Percentiles rank a stretch among this genome's conserved stretches.
phyloP scores from a whole-genome alignment of 2,329 filamentous ascomycete genomes.

The Trichoderma lentiforme region DNA sequence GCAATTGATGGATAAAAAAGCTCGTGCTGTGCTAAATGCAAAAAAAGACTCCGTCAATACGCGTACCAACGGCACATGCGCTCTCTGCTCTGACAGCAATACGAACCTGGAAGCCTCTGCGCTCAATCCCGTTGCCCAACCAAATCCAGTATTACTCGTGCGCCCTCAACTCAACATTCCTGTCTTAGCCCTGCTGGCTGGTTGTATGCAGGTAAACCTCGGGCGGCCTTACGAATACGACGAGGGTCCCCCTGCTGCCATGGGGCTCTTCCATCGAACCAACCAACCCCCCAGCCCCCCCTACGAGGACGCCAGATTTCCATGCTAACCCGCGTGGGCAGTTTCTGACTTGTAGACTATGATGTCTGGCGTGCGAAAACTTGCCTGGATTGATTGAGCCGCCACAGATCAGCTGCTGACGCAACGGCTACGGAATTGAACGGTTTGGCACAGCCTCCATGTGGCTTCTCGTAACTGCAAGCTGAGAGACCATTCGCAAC shows the following conservation, averaged over 20 bases:
- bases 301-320: background rate
- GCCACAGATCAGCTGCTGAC: slow-evolving; percentile 16
- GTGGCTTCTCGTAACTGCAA: background rate
- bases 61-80: background rate
- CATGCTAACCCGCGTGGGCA: background rate
- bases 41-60: background rate
- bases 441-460: background rate
- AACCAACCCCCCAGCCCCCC: background rate
- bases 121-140: background rate
- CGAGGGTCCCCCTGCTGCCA: background rate
- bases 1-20: background rate
- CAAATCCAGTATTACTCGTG: background rate
- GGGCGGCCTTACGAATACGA: slow-evolving; percentile 5
- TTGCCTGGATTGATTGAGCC: background rate
- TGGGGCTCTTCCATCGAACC: background rate
- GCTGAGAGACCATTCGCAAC: background rate
- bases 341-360: background rate
- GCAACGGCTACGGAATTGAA: background rate
- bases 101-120: background rate
- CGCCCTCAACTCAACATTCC: background rate
- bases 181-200: background rate
- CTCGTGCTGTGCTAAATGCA: background rate
- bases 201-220: background rate
- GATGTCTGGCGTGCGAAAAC: background rate
- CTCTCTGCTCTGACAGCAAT: background rate